Conservation (phyloP, 192 early-diverging fungal species). For the Dimargaris verticillata region DNA sequence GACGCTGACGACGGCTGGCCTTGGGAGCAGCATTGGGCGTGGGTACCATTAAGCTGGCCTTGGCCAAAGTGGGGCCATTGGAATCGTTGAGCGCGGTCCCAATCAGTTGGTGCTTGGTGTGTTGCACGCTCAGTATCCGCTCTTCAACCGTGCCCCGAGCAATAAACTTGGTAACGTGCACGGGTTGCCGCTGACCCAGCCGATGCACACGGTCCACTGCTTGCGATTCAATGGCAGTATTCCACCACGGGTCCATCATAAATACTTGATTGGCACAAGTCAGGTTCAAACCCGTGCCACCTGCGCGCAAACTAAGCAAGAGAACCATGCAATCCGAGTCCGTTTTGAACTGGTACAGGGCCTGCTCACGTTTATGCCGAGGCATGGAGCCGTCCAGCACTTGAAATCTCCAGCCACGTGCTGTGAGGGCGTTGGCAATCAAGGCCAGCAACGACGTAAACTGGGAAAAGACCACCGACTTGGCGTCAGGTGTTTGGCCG, state of each 20-base stretch:
- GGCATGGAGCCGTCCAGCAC: conserved; percentile 69
- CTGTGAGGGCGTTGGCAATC: conserved; percentile 34
- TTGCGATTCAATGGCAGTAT: conserved; percentile 57
- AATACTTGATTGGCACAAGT: conserved; percentile 55
- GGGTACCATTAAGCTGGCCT: too few relatives aligned
- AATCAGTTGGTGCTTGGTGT: conserved; percentile 33
- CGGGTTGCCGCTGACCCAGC: conserved; percentile 47
- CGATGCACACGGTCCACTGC: conserved; percentile 72
- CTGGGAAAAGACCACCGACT: conserved; percentile 89
- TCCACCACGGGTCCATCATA: conserved; percentile 67
- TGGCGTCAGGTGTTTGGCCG: conserved; percentile 15
- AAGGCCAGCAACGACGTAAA: conserved; percentile 76
- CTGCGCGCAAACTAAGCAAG: conserved; percentile 48
- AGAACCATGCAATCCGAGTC: conserved; percentile 42
- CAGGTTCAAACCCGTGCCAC: conserved; percentile 58
- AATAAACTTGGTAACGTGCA: conserved; percentile 50
- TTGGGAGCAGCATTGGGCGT: too few relatives aligned
- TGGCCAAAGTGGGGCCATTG: too few relatives aligned
- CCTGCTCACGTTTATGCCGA: conserved; percentile 39
- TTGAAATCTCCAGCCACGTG: conserved; percentile 38
- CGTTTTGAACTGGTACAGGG: conserved; percentile 39
- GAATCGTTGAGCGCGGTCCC: background rate
- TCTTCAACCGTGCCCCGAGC: conserved; percentile 66
- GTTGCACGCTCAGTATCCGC: conserved; percentile 65
- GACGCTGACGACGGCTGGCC: too few relatives aligned